A percentile compares a stretch with the other conserved stretches of the same genome.
phyloP scores from a whole-genome alignment of 2,329 filamentous ascomycete species.

The Neofusicoccum parvum region DNA sequence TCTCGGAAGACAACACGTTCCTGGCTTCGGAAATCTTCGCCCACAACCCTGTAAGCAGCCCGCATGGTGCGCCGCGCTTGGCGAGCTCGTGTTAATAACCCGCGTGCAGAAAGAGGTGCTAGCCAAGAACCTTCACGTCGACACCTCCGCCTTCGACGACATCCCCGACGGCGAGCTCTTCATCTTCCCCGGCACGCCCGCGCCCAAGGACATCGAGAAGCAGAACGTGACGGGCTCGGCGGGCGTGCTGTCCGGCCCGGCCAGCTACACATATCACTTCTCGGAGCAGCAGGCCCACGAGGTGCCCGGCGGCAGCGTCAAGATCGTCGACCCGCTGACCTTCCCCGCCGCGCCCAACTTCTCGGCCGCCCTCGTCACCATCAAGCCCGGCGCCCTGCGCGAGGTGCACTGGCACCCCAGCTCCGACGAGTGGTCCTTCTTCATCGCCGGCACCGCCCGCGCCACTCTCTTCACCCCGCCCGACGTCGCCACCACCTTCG shows the following conservation, averaged over 20 bases:
- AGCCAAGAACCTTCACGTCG: slow-evolving; percentile 57
- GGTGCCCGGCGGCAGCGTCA: slow-evolving; percentile 25
- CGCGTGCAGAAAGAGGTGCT: slow-evolving; percentile 48
- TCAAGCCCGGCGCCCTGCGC: slow-evolving; percentile 25
- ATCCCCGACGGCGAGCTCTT: slow-evolving; percentile 53
- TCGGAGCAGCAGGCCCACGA: slow-evolving; percentile 41
- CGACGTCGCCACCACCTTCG: slow-evolving; percentile 23
- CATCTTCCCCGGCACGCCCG: slow-evolving; percentile 57
- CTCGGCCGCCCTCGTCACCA: slow-evolving; percentile 24
- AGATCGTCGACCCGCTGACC: slow-evolving; percentile 25
- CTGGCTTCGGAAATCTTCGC: slow-evolving; percentile 24
- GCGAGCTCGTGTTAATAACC: background rate
- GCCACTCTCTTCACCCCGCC: slow-evolving; percentile 25
- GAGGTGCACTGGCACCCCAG: slow-evolving; percentile 26
- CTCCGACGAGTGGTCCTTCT: slow-evolving; percentile 25
- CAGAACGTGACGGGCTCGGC: slow-evolving; percentile 53
- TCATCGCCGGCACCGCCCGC: slow-evolving; percentile 22
- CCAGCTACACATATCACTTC: slow-evolving; percentile 55
- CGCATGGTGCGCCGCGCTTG: background rate
- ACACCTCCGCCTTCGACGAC: slow-evolving; percentile 51
- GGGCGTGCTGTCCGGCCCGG: slow-evolving; percentile 43
- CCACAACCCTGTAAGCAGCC: slow-evolving; percentile 21
- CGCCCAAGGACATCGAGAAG: slow-evolving; percentile 48
- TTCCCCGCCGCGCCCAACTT: slow-evolving; percentile 25
- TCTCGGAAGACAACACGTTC: slow-evolving; percentile 26